phyloP scores from a whole-genome alignment of 1,284 basidiomycete genomes.

The Leucoagaricus sp. region DNA sequence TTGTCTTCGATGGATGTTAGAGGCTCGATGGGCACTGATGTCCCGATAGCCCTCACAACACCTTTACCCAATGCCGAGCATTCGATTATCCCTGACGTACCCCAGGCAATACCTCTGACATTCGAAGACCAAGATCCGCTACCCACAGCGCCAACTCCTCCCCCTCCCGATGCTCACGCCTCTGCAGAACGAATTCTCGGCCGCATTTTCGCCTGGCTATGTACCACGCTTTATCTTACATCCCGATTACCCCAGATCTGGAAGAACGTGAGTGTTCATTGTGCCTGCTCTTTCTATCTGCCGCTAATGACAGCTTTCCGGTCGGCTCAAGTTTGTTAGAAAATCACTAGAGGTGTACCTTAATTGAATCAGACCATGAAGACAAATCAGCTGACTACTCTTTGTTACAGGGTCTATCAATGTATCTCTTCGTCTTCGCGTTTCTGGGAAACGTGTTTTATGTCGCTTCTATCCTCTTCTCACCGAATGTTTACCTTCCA shows the following conservation, averaged over 20 bases:
- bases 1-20: slow-evolving; percentile 23
- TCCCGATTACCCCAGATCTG: slow-evolving; percentile 93
- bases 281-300: slow-evolving; percentile 3
- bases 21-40: slow-evolving; percentile 12
- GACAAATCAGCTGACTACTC: slow-evolving; percentile 6
- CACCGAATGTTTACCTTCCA: slow-evolving; percentile 55
- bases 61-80: neutral
- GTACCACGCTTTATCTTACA: slow-evolving; percentile 89
- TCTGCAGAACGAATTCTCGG: slow-evolving; percentile 70
- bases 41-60: slow-evolving; percentile 6
- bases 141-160: slow-evolving; percentile 18
- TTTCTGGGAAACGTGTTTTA: slow-evolving; percentile 92
- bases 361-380: neutral
- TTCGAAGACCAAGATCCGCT: slow-evolving; percentile 19
- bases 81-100: neutral
- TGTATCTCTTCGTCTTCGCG: slow-evolving; percentile 89
- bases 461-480: slow-evolving; percentile 80
- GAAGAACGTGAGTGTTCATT: slow-evolving; percentile 80
- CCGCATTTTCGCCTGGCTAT: slow-evolving; percentile 89
- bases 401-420: slow-evolving; percentile 74
- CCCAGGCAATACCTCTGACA: neutral
- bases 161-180: slow-evolving; percentile 24
- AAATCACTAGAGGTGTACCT: slow-evolving; percentile 83
- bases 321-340: slow-evolving; percentile 68
- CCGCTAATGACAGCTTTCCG: slow-evolving; percentile 1